Conservation (phyloP, 345 rosid species). For the Mangifera indica region DNA sequence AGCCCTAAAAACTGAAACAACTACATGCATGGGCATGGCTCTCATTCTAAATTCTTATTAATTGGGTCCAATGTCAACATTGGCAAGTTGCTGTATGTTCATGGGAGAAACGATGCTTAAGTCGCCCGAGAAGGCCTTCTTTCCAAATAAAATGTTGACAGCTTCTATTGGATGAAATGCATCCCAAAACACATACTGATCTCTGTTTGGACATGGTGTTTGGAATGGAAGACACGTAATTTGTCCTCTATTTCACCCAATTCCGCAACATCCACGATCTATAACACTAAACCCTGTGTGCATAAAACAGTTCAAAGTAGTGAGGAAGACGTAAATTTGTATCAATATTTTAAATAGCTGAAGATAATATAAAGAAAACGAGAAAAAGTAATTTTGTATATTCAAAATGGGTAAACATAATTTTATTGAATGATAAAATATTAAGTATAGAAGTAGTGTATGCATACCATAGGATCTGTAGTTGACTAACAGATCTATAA, state of each 20-base stretch:
- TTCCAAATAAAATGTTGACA: constrained; percentile 78
- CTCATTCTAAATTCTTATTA: neutral
- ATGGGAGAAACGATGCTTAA: constrained; percentile 56
- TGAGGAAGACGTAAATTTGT: no score
- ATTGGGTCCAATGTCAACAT: constrained; percentile 18
- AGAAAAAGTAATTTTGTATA: no score
- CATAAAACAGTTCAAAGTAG: no score
- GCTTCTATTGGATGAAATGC: constrained; percentile 96
- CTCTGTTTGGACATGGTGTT: constrained; percentile 74
- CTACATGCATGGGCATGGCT: neutral
- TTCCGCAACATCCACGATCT: constrained; percentile 87
- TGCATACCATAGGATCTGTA: constrained; percentile 60
- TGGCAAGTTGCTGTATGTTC: constrained; percentile 76
- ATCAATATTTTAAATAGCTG: no score
- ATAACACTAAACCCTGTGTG: constrained; percentile 64
- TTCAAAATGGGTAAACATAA: no score
- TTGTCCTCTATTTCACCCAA: constrained; percentile 84
- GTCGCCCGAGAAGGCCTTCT: constrained; percentile 70
- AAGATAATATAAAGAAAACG: no score
- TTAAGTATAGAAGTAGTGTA: no score
- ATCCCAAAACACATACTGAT: constrained; percentile 85
- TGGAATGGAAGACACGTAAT: constrained; percentile 93
- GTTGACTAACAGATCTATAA: constrained; percentile 53
- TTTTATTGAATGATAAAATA: no score
- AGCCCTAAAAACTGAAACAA: neutral